Conservation (phyloP, 495 filamentous ascomycete species). For the Tuber aestivum region DNA sequence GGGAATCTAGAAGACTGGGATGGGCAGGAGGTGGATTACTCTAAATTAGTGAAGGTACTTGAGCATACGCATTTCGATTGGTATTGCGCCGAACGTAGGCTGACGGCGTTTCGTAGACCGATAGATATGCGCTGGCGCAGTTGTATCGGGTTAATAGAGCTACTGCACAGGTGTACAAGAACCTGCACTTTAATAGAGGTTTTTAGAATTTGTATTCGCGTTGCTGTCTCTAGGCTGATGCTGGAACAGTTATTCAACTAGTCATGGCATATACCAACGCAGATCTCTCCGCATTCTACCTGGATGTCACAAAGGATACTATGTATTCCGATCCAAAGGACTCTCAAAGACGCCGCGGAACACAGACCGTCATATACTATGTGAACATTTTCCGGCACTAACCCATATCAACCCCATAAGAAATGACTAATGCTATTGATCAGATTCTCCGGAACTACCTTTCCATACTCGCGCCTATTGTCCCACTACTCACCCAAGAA, state of each 20-base stretch:
- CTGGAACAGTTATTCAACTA: conserved; percentile 46
- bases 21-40: conserved; percentile 44
- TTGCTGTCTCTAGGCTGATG: neutral
- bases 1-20: conserved; percentile 66
- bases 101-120: conserved; percentile 45
- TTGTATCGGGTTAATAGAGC: conserved; percentile 56
- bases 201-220: neutral
- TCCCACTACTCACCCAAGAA: conserved; percentile 80
- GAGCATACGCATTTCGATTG: conserved; percentile 33
- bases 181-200: conserved; percentile 72
- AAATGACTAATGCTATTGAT: neutral
- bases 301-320: conserved; percentile 84
- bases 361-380: conserved; percentile 63
- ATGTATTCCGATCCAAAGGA: conserved; percentile 70
- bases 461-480: conserved; percentile 71
- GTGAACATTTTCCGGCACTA: neutral
- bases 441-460: conserved; percentile 62
- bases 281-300: conserved; percentile 87
- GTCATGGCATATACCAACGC: conserved; percentile 73
- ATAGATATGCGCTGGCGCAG: conserved; percentile 72
- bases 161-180: conserved; percentile 58
- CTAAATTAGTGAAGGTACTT: conserved; percentile 29
- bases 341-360: conserved; percentile 49
- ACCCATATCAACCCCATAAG: neutral
- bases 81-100: conserved; percentile 44